Percentiles rank a stretch among this genome's conserved stretches.
Evolutionary conservation across 75 land plant genomes (phyloP).

Genomic region (Adiantum capillusveneris): DNA sequence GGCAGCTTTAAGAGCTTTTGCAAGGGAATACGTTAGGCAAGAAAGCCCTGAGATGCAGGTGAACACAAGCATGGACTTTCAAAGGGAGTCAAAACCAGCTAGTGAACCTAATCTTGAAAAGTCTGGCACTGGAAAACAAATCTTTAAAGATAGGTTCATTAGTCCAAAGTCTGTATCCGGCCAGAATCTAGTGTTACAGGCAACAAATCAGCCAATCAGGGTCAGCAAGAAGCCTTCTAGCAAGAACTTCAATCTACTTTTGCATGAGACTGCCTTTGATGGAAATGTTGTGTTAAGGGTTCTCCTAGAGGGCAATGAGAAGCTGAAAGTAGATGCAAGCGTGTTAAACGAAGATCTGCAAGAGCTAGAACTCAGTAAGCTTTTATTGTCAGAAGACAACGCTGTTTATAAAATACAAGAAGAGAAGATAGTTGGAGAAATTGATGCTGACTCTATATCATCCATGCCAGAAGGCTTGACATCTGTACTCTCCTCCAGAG

Average conservation of each 20-base stretch:
- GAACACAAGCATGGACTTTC: no score
- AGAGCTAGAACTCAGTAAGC: background rate
- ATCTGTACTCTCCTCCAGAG: no score
- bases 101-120: no score
- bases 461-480: no score
- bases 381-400: background rate
- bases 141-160: no score
- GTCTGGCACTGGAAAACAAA: no score
- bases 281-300: background rate
- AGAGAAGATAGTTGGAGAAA: no score
- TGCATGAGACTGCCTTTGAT: background rate
- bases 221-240: background rate
- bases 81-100: no score
- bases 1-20: slow-evolving; percentile 9
- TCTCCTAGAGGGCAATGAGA: background rate
- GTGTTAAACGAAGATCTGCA: background rate
- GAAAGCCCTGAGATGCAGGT: slow-evolving; percentile 2
- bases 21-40: background rate
- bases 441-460: no score
- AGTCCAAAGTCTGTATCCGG: no score
- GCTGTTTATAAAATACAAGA: background rate
- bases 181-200: background rate
- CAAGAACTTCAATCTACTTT: no score
- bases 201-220: background rate
- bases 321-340: background rate